Conservation (phyloP, 179 eudicot species). For the Spergularia azorica region DNA sequence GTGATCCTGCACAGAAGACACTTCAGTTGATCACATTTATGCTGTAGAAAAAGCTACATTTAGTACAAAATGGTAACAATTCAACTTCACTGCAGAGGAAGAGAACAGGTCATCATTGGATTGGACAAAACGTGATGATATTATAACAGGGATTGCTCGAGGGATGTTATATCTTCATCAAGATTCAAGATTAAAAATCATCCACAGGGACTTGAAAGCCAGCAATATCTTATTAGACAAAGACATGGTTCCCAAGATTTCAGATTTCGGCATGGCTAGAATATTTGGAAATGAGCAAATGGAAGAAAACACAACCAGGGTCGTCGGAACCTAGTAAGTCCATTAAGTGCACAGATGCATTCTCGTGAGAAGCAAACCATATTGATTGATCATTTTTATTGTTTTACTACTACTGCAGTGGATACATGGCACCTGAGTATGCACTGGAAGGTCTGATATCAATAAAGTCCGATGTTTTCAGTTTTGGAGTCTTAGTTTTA, state of each 20-base stretch:
- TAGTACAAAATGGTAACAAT: neutral
- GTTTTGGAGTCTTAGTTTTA: slow-evolving; percentile 47
- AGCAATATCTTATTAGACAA: slow-evolving; percentile 44
- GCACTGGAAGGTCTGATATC: slow-evolving; percentile 48
- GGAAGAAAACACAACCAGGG: slow-evolving; percentile 43
- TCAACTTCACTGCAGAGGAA: slow-evolving; percentile 28
- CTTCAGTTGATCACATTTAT: neutral
- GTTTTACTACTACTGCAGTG: slow-evolving; percentile 27
- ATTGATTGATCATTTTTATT: neutral
- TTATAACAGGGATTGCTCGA: slow-evolving; percentile 50
- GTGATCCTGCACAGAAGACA: neutral
- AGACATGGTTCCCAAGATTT: slow-evolving; percentile 51
- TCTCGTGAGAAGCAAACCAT: neutral
- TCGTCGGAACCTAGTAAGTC: slow-evolving; percentile 39
- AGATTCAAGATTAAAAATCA: slow-evolving; percentile 48
- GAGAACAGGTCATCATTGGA: slow-evolving; percentile 29
- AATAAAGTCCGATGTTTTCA: slow-evolving; percentile 47
- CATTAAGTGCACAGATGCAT: neutral
- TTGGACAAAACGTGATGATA: slow-evolving; percentile 43
- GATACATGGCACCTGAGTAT: slow-evolving; percentile 56
- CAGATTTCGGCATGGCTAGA: slow-evolving; percentile 57
- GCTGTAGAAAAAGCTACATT: neutral
- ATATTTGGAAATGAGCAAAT: slow-evolving; percentile 41
- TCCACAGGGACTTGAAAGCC: slow-evolving; percentile 51
- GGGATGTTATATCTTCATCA: slow-evolving; percentile 57